These are phyloP conservation scores for Omphalotus olearius DNA, from an alignment of 1,284 basidiomycete species.

Conservation along the genomic window DNA sequence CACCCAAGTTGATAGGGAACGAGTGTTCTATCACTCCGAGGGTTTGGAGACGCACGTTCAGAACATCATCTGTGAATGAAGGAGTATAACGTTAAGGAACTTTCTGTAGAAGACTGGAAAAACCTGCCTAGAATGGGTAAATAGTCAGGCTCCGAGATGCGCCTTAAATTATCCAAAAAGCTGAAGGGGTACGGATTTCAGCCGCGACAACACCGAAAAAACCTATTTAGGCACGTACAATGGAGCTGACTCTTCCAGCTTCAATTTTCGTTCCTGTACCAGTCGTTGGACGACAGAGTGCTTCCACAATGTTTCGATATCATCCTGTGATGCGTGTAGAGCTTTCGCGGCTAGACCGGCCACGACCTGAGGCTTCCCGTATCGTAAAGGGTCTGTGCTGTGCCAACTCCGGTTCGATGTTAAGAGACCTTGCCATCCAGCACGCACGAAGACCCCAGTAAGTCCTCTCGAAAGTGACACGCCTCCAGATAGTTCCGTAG, in stretches of 20 bases:
- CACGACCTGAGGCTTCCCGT: conserved; percentile 26
- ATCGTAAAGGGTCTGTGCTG: conserved; percentile 21
- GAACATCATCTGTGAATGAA: conserved; percentile 56
- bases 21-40: conserved; percentile 73
- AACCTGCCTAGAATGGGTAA: conserved; percentile 59
- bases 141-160: conserved; percentile 66
- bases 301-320: conserved; percentile 61
- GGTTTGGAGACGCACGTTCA: conserved; percentile 74
- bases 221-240: conserved; percentile 49
- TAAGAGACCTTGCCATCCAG: conserved; percentile 62
- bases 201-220: not conserved
- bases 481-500: conserved; percentile 63
- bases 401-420: conserved; percentile 38
- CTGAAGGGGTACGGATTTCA: conserved; percentile 29
- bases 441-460: conserved; percentile 59
- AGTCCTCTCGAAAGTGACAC: conserved; percentile 53
- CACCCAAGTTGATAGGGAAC: conserved; percentile 62
- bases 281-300: conserved; percentile 61
- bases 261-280: conserved; percentile 52
- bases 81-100: not conserved
- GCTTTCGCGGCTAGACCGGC: conserved; percentile 54
- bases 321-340: conserved; percentile 39
- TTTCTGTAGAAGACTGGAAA: not conserved
- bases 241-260: conserved; percentile 69
- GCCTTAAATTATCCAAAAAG: conserved; percentile 61